Evolutionary conservation across 2,329 filamentous ascomycete genomes (phyloP).

Genomic region (Aureobasidium sp.): DNA sequence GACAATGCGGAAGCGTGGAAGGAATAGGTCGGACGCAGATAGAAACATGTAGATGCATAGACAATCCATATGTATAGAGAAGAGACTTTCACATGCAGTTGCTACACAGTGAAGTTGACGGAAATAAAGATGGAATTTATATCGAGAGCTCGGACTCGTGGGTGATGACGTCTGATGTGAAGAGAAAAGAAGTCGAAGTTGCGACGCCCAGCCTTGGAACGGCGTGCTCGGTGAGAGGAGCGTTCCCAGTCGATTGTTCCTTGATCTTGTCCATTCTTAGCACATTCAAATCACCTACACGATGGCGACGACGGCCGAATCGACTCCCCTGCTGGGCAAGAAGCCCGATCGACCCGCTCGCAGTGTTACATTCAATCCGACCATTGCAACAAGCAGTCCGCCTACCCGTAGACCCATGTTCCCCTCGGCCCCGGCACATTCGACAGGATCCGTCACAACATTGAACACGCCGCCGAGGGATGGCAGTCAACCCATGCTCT

Average conservation of each 20-base stretch:
- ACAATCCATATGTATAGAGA: background rate
- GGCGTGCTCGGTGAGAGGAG: constrained; percentile 6
- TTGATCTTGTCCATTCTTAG: background rate
- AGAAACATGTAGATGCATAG: background rate
- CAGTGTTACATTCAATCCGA: constrained; percentile 70
- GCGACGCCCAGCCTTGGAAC: constrained; percentile 13
- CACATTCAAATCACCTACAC: background rate
- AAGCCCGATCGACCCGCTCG: constrained; percentile 41
- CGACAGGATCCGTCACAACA: constrained; percentile 27
- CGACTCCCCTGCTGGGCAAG: constrained; percentile 15
- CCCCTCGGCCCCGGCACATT: constrained; percentile 27
- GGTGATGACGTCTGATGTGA: background rate
- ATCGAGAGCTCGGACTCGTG: background rate
- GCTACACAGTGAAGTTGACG: background rate
- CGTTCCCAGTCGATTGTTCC: background rate
- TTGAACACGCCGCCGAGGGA: constrained; percentile 34
- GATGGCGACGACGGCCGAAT: constrained; percentile 18
- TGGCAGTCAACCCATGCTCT: constrained; percentile 55
- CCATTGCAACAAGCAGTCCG: constrained; percentile 42
- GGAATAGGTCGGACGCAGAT: background rate
- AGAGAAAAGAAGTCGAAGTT: constrained; percentile 10
- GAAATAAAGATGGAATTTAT: background rate
- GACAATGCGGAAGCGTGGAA: constrained; percentile 30
- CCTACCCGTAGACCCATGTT: constrained; percentile 31
- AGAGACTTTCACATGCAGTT: background rate